Conservation (phyloP, 805 yeast species). For the Teunomyces pallodes region DNA sequence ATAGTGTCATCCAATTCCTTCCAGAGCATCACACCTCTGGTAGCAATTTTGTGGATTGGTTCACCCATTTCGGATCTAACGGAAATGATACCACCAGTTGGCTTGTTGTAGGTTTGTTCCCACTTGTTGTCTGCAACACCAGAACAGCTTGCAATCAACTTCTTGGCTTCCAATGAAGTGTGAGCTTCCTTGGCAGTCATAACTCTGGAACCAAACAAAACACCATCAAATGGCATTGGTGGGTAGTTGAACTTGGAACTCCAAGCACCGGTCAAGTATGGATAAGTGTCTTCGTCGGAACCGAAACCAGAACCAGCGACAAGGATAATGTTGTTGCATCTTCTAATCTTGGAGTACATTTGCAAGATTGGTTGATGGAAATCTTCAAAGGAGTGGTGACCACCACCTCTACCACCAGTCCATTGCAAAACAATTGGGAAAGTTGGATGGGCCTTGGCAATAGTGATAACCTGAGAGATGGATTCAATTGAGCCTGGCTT, state of each 20-base stretch:
- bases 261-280: conserved; percentile 98
- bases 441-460: conserved; percentile 91
- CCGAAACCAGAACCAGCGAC: conserved; percentile 99
- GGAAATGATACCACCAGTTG: conserved; percentile 96
- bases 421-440: conserved; percentile 98
- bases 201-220: conserved; percentile 91
- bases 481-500: conserved; percentile 98
- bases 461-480: conserved; percentile 77
- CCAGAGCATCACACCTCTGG: conserved; percentile 97
- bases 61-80: conserved; percentile 99
- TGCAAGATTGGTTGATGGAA: conserved; percentile 97
- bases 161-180: conserved; percentile 91
- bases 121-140: conserved; percentile 89
- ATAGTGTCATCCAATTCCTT: conserved; percentile 94
- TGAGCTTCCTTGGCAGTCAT: conserved; percentile 97
- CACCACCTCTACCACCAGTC: conserved; percentile 99
- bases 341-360: conserved; percentile 93
- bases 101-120: conserved; percentile 92
- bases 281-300: conserved; percentile 93
- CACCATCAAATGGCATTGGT: conserved; percentile 99
- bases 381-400: conserved; percentile 98
- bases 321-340: conserved; percentile 81
- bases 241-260: conserved; percentile 84
- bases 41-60: conserved; percentile 97
- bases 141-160: conserved; percentile 82